These are phyloP conservation scores for Plectosphaerella sp. DNA, from an alignment of 2,329 filamentous ascomycete species.

Conservation along the genomic window DNA sequence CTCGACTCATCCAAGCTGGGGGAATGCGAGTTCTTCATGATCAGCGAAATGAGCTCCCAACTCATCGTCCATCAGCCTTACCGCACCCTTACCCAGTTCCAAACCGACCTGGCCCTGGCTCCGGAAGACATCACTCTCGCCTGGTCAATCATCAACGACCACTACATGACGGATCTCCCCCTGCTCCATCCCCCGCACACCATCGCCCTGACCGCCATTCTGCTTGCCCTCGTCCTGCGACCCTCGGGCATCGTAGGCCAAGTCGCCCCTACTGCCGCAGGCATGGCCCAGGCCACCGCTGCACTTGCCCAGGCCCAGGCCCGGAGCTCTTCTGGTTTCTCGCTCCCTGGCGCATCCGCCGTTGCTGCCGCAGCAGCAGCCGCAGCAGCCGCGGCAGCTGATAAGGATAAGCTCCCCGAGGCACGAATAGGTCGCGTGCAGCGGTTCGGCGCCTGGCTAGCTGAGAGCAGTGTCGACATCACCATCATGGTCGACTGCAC, in stretches of 20 bases:
- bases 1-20: slow-evolving; percentile 80
- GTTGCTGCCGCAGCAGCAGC: not conserved
- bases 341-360: slow-evolving; percentile 8
- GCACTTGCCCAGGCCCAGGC: slow-evolving; percentile 36
- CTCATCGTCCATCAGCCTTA: slow-evolving; percentile 91
- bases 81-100: slow-evolving; percentile 69
- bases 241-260: slow-evolving; percentile 40
- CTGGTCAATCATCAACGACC: slow-evolving; percentile 84
- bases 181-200: slow-evolving; percentile 81
- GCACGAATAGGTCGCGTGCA: slow-evolving; percentile 61
- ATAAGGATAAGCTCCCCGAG: slow-evolving; percentile 46
- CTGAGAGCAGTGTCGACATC: slow-evolving; percentile 81
- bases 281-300: slow-evolving; percentile 45
- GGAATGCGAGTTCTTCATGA: slow-evolving; percentile 90
- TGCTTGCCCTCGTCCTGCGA: slow-evolving; percentile 78
- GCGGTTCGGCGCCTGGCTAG: slow-evolving; percentile 69
- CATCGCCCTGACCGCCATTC: slow-evolving; percentile 80
- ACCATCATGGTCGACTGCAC: slow-evolving; percentile 82
- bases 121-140: slow-evolving; percentile 75
- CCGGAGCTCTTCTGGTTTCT: slow-evolving; percentile 2
- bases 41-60: slow-evolving; percentile 85
- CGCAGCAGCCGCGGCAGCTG: not conserved
- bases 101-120: slow-evolving; percentile 64
- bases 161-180: slow-evolving; percentile 88
- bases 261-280: slow-evolving; percentile 27